Percentiles rank a stretch among this genome's conserved stretches.
These are phyloP conservation scores for Micromonas commoda DNA, from an alignment of 139 green algal genomes.

Conservation along the genomic window DNA sequence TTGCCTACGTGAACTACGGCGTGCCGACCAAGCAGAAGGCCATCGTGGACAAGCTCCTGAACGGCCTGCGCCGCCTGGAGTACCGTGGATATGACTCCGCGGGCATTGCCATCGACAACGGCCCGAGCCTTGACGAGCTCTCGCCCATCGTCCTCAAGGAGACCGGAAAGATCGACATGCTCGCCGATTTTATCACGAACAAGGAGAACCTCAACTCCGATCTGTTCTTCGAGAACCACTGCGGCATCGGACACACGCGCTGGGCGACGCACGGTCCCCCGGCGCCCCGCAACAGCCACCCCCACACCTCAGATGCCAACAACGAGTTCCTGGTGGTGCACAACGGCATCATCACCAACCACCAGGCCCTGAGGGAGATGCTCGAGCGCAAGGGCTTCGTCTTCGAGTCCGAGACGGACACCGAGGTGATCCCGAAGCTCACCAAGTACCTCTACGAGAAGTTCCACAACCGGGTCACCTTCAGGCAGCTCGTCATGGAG, in stretches of 20 bases:
- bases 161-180: constrained; percentile 79
- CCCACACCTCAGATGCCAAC: constrained; percentile 63
- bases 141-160: constrained; percentile 67
- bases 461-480: constrained; percentile 41
- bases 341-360: constrained; percentile 99
- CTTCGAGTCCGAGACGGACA: constrained; percentile 96
- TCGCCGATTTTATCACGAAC: constrained; percentile 48
- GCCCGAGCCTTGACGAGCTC: constrained; percentile 6
- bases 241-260: constrained; percentile 88
- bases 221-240: constrained; percentile 31
- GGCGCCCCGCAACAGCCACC: constrained; percentile 78
- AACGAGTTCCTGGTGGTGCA: constrained; percentile 95
- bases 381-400: constrained; percentile 71
- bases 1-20: constrained; percentile 88
- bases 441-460: constrained; percentile 81
- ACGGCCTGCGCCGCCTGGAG: constrained; percentile 83
- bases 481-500: constrained; percentile 86
- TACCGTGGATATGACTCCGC: constrained; percentile 96
- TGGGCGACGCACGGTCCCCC: constrained; percentile 95
- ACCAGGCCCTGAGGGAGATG: constrained; percentile 47
- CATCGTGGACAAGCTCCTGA: constrained; percentile 69
- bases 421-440: constrained; percentile 99
- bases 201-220: neutral
- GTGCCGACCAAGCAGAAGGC: constrained; percentile 48
- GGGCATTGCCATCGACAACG: constrained; percentile 75